Percentiles rank a stretch among this genome's conserved stretches.
Conservation (phyloP, 1,139 yeast species). For the Yamadazyma songkhlaensis region DNA sequence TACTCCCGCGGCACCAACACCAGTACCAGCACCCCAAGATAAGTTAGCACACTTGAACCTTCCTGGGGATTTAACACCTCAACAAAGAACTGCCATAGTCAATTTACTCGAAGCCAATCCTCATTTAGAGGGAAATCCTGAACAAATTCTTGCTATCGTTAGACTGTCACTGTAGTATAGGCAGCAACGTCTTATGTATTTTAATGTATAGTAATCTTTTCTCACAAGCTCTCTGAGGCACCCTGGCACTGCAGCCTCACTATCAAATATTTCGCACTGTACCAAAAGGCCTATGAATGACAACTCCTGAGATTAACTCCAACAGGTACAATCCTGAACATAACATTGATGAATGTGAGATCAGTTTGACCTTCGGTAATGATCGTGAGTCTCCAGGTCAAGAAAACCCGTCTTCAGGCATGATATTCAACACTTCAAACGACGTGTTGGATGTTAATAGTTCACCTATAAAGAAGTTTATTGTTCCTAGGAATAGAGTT, state of each 20-base stretch:
- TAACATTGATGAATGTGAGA: slow-evolving; percentile 13
- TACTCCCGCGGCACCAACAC: background rate
- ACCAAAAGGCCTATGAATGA: no score
- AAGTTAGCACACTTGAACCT: background rate
- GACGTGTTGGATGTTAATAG: background rate
- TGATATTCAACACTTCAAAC: background rate
- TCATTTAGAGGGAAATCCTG: slow-evolving; percentile 21
- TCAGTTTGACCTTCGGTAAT: slow-evolving; percentile 23
- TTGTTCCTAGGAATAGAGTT: slow-evolving; percentile 1
- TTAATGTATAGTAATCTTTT: no score
- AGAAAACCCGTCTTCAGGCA: background rate
- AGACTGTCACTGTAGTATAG: no score
- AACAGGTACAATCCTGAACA: background rate
- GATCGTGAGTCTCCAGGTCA: slow-evolving; percentile 9
- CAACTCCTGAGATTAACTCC: no score
- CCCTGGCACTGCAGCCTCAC: no score
- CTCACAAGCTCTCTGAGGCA: background rate
- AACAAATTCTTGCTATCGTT: slow-evolving; percentile 18
- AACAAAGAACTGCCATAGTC: slow-evolving; percentile 15
- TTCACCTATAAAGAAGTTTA: slow-evolving; percentile 4
- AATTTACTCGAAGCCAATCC: slow-evolving; percentile 22
- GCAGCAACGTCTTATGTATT: no score
- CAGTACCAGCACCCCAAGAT: background rate
- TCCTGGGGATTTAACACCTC: slow-evolving; percentile 8
- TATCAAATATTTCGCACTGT: no score